phyloP scores from a whole-genome alignment of 78 protist genomes.

The Diacronema lutheri region DNA sequence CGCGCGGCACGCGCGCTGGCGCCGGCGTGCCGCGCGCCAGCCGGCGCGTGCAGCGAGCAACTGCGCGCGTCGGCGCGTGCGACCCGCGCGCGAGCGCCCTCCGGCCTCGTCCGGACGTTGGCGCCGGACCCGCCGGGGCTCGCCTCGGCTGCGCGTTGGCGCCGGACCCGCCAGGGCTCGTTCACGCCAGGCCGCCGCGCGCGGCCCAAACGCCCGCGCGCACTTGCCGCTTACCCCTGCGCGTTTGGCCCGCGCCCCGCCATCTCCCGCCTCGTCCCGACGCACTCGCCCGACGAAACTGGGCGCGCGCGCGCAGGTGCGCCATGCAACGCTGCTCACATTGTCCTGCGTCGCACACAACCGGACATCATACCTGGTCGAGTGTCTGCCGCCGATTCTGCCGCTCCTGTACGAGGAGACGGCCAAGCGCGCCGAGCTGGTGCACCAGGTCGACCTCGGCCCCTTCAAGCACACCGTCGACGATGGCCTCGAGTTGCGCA shows the following conservation, averaged over 20 bases:
- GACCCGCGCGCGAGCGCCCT: no score
- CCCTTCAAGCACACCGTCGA: constrained; percentile 93
- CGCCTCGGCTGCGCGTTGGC: no score
- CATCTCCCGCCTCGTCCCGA: not conserved
- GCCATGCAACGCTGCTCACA: constrained; percentile 73
- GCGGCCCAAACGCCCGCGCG: no score
- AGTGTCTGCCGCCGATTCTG: constrained; percentile 31
- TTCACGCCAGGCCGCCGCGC: no score
- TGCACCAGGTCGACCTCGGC: constrained; percentile 84
- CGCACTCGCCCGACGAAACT: not conserved
- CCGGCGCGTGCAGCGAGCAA: no score
- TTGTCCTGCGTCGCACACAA: constrained; percentile 80
- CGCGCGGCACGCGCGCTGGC: no score
- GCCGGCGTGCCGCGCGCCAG: no score
- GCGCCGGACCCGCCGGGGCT: no score
- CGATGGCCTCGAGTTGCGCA: constrained; percentile 87
- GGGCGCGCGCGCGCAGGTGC: constrained; percentile 50
- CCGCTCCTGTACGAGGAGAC: constrained; percentile 73
- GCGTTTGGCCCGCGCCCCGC: not conserved
- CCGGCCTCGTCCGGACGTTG: no score
- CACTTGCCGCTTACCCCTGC: no score
- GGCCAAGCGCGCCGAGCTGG: constrained; percentile 61
- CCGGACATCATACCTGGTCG: constrained; percentile 57
- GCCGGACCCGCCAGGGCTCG: no score
- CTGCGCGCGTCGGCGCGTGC: no score